These are phyloP conservation scores for Termitomyces sp. DNA, from an alignment of 768 basidiomycete species.

Conservation along the genomic window DNA sequence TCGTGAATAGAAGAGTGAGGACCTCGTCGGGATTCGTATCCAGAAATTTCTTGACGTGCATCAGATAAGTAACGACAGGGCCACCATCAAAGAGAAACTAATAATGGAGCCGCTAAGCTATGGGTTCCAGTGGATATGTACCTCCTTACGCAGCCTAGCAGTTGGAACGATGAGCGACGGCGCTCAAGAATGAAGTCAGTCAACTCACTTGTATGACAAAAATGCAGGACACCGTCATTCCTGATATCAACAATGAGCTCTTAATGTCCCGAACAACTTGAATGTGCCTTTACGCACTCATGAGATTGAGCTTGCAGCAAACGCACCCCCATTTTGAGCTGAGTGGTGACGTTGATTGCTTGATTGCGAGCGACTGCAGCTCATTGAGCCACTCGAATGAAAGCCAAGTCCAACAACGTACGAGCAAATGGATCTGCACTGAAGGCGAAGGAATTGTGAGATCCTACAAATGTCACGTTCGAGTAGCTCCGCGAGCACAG, in stretches of 20 bases:
- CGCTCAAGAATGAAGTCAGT: background rate
- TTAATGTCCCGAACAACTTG: no score
- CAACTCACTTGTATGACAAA: slow-evolving; percentile 61
- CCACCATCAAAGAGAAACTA: slow-evolving; percentile 57
- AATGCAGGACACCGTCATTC: slow-evolving; percentile 45
- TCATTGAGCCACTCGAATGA: background rate
- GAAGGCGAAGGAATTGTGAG: no score
- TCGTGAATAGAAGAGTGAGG: slow-evolving; percentile 64
- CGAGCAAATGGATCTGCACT: no score
- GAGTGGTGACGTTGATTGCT: slow-evolving; percentile 29
- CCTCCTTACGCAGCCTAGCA: slow-evolving; percentile 34
- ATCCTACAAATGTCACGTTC: slow-evolving; percentile 38
- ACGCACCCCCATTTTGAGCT: slow-evolving; percentile 23
- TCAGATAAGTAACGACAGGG: slow-evolving; percentile 45
- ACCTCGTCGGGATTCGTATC: slow-evolving; percentile 62
- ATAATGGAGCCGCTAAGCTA: background rate
- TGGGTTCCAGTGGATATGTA: background rate
- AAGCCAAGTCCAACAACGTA: no score
- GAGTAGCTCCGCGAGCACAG: slow-evolving; percentile 29
- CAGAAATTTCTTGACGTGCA: slow-evolving; percentile 52
- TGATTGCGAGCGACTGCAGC: slow-evolving; percentile 39
- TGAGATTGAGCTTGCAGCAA: slow-evolving; percentile 29
- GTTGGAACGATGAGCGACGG: background rate
- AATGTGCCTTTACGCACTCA: background rate
- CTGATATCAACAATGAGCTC: background rate